Conservation (phyloP, 2,329 filamentous ascomycete genomes). For the Neodidymelliopsis sp. region DNA sequence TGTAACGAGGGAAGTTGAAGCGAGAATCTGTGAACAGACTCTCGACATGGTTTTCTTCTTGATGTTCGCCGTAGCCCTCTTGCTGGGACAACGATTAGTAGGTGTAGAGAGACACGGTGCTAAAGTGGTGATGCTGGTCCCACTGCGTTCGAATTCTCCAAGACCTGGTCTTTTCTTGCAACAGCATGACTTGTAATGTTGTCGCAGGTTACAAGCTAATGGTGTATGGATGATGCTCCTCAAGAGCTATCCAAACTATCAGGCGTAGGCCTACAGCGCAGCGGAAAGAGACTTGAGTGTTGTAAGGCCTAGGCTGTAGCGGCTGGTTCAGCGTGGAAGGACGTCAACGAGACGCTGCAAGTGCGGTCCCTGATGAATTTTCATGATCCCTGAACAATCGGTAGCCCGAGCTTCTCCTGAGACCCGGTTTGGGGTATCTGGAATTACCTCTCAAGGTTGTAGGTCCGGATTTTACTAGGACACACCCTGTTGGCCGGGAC, state of each 20-base stretch:
- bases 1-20: constrained; percentile 37
- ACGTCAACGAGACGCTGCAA: not conserved
- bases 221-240: not conserved
- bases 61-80: not conserved
- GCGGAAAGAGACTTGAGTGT: not conserved
- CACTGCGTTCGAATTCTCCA: constrained; percentile 2
- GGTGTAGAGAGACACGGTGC: constrained; percentile 3
- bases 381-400: not conserved
- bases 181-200: not conserved
- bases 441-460: constrained; percentile 1
- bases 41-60: constrained; percentile 2
- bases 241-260: not conserved
- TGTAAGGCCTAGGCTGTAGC: not conserved
- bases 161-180: not conserved
- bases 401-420: constrained; percentile 39
- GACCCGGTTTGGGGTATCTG: not conserved
- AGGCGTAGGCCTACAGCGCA: not conserved
- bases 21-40: constrained; percentile 21
- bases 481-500: constrained; percentile 21
- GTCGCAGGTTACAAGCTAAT: constrained; percentile 1
- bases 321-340: not conserved
- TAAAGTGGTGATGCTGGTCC: not conserved
- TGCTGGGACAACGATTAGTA: not conserved
- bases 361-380: not conserved
- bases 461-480: not conserved